These are phyloP conservation scores for Xylariaceae sp. DNA, from an alignment of 2,329 filamentous ascomycete genomes.

Conservation along the genomic window DNA sequence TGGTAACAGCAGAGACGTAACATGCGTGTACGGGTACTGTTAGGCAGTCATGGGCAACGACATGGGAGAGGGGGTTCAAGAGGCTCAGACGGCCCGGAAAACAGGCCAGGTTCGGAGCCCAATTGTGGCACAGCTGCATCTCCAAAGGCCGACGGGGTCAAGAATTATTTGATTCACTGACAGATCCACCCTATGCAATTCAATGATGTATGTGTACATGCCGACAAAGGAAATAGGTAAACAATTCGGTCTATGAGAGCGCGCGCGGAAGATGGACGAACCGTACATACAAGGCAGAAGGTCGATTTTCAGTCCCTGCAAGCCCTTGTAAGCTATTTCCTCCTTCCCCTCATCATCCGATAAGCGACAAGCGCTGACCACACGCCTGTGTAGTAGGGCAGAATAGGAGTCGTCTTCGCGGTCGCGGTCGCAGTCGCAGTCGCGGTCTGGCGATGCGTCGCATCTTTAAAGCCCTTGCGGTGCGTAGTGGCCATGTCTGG, in stretches of 20 bases:
- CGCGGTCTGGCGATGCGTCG: slow-evolving; percentile 11
- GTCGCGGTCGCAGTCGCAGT: slow-evolving; percentile 1
- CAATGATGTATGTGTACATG: slow-evolving; percentile 30
- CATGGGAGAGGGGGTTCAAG: slow-evolving; percentile 1
- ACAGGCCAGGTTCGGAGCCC: slow-evolving; percentile 6
- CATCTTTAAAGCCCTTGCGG: slow-evolving; percentile 10
- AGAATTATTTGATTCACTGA: slow-evolving; percentile 23
- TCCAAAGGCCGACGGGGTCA: slow-evolving; percentile 8
- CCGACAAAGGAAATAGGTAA: slow-evolving; percentile 26
- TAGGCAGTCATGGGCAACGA: slow-evolving; percentile 11
- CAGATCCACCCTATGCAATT: slow-evolving; percentile 24
- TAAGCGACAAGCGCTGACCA: slow-evolving; percentile 3
- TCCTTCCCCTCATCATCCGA: slow-evolving; percentile 10
- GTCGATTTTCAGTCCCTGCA: slow-evolving; percentile 14
- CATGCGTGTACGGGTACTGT: not conserved
- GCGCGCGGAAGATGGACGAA: slow-evolving; percentile 25
- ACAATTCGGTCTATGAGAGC: slow-evolving; percentile 24
- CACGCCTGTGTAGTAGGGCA: slow-evolving; percentile 7
- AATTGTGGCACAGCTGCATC: slow-evolving; percentile 13
- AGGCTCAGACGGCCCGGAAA: slow-evolving; percentile 11
- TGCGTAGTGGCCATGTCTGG: slow-evolving; percentile 5
- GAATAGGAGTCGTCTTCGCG: slow-evolving; percentile 5
- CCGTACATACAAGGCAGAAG: slow-evolving; percentile 25
- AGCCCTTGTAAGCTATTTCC: slow-evolving; percentile 14
- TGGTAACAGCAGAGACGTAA: not conserved